Conservation (phyloP, 495 filamentous ascomycete genomes). For the Penicillium paradoxum region DNA sequence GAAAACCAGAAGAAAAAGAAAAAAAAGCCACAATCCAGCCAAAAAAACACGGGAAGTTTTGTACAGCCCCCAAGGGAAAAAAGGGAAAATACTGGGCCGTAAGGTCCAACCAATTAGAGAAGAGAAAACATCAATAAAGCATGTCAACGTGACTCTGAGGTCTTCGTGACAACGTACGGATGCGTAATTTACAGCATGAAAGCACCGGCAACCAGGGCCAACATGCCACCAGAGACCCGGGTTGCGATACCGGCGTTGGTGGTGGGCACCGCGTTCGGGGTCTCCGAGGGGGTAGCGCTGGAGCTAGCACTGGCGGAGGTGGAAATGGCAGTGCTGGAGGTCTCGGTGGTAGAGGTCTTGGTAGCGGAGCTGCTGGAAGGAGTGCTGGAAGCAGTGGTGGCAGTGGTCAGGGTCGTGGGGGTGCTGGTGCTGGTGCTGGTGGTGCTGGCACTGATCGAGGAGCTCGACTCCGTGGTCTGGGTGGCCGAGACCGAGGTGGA, state of each 20-base stretch:
- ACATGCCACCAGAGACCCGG: slow-evolving; percentile 36
- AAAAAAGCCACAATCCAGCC: background rate
- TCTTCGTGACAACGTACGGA: background rate
- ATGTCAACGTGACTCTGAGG: background rate
- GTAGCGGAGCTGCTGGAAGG: slow-evolving; percentile 30
- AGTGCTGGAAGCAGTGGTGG: slow-evolving; percentile 28
- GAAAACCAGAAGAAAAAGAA: background rate
- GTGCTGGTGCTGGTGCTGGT: slow-evolving; percentile 31
- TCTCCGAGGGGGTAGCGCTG: slow-evolving; percentile 7
- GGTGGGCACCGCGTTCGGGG: slow-evolving; percentile 19
- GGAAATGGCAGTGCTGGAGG: slow-evolving; percentile 26
- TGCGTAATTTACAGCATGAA: slow-evolving; percentile 28
- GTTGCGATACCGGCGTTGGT: slow-evolving; percentile 30
- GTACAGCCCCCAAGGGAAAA: background rate
- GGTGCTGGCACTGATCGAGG: slow-evolving; percentile 29
- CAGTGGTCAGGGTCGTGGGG: slow-evolving; percentile 13
- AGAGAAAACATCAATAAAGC: background rate
- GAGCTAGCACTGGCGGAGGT: slow-evolving; percentile 13
- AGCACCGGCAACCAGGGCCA: slow-evolving; percentile 35
- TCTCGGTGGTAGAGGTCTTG: slow-evolving; percentile 22
- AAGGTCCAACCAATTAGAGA: background rate
- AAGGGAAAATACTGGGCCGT: background rate
- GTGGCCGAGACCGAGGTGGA: slow-evolving; percentile 55
- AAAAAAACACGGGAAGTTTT: background rate
- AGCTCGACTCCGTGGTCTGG: slow-evolving; percentile 49